Percentiles rank a stretch among this genome's conserved stretches.
Conservation (phyloP, 2,329 filamentous ascomycete genomes). For the Cytospora leucostoma region DNA sequence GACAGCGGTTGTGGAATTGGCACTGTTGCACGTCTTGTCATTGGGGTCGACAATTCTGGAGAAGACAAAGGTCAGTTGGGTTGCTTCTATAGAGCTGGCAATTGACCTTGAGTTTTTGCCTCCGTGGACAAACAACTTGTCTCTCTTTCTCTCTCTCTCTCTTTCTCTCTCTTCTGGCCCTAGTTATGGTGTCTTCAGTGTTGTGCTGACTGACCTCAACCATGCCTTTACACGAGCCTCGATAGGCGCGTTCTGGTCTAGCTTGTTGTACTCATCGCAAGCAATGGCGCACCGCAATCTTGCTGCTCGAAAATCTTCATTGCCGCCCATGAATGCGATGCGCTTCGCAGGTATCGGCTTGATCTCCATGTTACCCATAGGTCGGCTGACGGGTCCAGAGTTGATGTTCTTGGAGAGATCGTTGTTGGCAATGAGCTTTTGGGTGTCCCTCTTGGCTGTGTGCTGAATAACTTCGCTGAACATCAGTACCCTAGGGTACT, state of each 20-base stretch:
- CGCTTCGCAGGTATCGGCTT: conserved; percentile 2
- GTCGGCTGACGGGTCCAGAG: not conserved
- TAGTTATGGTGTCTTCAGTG: too few species aligned
- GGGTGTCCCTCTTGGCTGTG: not conserved
- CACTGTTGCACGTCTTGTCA: conserved; percentile 28
- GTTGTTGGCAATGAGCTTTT: not conserved
- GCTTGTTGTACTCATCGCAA: conserved; percentile 36
- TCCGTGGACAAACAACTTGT: too few species aligned
- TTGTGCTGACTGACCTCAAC: conserved; percentile 31
- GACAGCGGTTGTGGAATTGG: conserved; percentile 31
- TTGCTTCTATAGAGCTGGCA: not conserved
- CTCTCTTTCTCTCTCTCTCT: not conserved
- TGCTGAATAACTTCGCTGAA: not conserved
- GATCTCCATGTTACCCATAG: not conserved
- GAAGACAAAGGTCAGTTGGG: not conserved
- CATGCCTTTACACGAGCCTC: conserved; percentile 33
- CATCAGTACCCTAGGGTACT: too few species aligned
- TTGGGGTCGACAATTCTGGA: conserved; percentile 35
- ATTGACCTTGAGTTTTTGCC: not conserved
- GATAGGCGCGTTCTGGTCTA: conserved; percentile 34
- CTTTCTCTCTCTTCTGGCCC: too few species aligned
- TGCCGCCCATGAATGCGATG: conserved; percentile 35
- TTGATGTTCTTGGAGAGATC: not conserved
- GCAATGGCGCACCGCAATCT: conserved; percentile 34
- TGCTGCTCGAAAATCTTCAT: conserved; percentile 35